phyloP scores from a whole-genome alignment of 179 eudicot genomes.

The Dionaea muscipula region DNA sequence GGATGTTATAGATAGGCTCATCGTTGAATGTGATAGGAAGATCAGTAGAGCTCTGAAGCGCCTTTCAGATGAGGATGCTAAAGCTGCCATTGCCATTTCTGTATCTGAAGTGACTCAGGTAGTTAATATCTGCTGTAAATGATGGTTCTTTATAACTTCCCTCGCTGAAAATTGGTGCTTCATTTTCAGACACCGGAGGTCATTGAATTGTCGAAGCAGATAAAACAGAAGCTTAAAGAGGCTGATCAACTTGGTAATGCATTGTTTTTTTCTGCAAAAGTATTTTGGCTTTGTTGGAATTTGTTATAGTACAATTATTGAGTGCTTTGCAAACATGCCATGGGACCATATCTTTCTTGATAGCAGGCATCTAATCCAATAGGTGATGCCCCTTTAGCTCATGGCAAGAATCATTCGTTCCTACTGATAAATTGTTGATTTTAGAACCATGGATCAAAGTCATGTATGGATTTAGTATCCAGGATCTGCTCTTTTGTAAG shows the following conservation, averaged over 20 bases:
- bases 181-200: constrained; percentile 52
- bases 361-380: no score
- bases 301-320: background rate
- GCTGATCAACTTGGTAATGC: constrained; percentile 59
- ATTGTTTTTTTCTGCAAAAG: background rate
- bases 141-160: background rate
- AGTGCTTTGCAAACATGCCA: no score
- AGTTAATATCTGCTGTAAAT: background rate
- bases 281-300: background rate
- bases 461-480: no score
- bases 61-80: constrained; percentile 91
- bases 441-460: no score
- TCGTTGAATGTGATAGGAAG: constrained; percentile 89
- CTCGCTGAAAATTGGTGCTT: background rate
- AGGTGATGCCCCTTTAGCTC: no score
- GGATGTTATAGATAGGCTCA: constrained; percentile 87
- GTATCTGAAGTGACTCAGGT: constrained; percentile 94
- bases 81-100: constrained; percentile 93
- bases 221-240: constrained; percentile 74
- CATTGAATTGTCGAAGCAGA: constrained; percentile 63
- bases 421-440: no score
- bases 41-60: constrained; percentile 93
- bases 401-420: no score
- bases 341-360: no score
- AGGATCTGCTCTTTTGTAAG: no score